Evolutionary conservation across 805 yeast species (phyloP), one percentile per base, ranked within the genome.

Genomic region (Metschnikowia kofuensis): DNA sequence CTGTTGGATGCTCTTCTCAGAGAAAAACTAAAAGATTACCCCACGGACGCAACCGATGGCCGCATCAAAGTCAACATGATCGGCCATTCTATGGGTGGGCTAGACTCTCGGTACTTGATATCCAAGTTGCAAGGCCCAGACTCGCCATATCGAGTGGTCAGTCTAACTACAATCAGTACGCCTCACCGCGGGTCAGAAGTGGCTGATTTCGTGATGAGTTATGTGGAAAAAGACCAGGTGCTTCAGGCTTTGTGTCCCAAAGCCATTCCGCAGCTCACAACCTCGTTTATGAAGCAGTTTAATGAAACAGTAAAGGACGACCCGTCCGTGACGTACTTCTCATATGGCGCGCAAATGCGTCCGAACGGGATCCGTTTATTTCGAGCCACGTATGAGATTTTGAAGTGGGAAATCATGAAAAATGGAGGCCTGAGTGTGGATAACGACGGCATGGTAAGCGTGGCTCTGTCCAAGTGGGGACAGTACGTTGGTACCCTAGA

Each of bases 51-150:
- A 14, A 42, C 40, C 9, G 53, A 59, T 11, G 60, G 59, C 27
- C 65, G 69, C 4, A 53, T 82, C 16, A 82, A 81, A 50, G 75
- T 90, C 13, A 91, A 91, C 60, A 63, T 90, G 39, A 74, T 90
- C 27, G 94, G 94, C 6, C 97, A 90, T 62, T 89, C 96, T 0
- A 89, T 90, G 97, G 97, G 97, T 6, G 97, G 97, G 0, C 68
- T 90, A 30, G 97, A 91, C 61, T 80, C 90, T 32, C 69, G 97
- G 44, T 88, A 83, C 61, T 65, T 91, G 54, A 86, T 89, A 2
- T 76, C 87, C 0, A 70, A 77, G 42, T 62, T 86, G 4, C 61
- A 60, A 42, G 56, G 50, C 32, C 35, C 36, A 5, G 53, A 58
- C 21, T 65, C 72, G 42, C 68, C 75, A 27, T 84, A 80, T 56